Percentiles rank a stretch among this genome's conserved stretches.
Conservation (phyloP, 768 basidiomycete genomes). For the Mycena venus region DNA sequence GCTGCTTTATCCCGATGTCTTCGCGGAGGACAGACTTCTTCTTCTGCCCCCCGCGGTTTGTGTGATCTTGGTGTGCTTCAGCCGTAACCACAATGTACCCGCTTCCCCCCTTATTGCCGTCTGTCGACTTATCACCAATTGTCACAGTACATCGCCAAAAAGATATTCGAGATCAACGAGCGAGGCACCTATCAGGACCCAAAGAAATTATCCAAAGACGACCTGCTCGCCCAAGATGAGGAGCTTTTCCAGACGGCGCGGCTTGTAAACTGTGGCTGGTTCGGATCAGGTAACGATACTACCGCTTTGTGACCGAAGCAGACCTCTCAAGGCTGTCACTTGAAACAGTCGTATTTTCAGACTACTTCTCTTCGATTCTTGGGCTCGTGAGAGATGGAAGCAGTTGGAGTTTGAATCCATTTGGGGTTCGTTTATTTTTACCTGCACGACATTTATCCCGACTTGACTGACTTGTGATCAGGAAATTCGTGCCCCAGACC, state of each 20-base stretch:
- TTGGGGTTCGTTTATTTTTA: conserved; percentile 61
- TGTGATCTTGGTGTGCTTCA: conserved; percentile 87
- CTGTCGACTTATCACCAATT: background rate
- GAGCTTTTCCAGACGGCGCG: conserved; percentile 90
- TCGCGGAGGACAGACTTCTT: conserved; percentile 84
- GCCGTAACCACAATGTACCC: conserved; percentile 88
- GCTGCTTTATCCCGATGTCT: conserved; percentile 75
- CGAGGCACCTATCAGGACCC: conserved; percentile 74
- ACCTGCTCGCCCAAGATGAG: conserved; percentile 70
- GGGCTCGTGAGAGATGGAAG: conserved; percentile 84
- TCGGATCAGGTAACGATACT: conserved; percentile 61
- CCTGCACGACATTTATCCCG: background rate
- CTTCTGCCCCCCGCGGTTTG: conserved; percentile 85
- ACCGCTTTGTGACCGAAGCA: background rate
- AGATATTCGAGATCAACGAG: conserved; percentile 86
- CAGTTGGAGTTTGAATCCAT: conserved; percentile 83
- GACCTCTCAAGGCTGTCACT: conserved; percentile 13
- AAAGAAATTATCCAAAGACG: conserved; percentile 52
- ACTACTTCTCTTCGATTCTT: conserved; percentile 86
- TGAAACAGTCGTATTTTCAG: conserved; percentile 74
- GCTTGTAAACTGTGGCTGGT: conserved; percentile 86
- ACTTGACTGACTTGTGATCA: background rate
- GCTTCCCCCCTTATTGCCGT: background rate
- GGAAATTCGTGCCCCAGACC: conserved; percentile 77
- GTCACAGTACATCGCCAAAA: conserved; percentile 81